phyloP scores from a whole-genome alignment of 345 rosid genomes.

The Erysimum cheiranthoides region DNA sequence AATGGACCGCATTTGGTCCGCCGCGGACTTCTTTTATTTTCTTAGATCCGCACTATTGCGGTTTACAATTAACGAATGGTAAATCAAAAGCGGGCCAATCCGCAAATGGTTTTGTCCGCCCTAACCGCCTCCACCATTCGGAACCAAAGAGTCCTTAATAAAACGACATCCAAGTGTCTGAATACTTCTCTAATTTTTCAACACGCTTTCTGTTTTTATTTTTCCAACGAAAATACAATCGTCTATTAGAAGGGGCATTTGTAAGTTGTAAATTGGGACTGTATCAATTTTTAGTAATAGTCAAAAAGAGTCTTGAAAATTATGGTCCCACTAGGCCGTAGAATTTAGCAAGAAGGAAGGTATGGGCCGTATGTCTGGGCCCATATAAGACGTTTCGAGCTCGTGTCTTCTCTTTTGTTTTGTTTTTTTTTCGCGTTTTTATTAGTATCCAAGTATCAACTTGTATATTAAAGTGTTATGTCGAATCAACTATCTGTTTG shows the following conservation, averaged over 20 bases:
- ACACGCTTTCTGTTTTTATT: constrained; percentile 31
- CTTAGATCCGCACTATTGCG: too few species aligned
- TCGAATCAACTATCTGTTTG: constrained; percentile 14
- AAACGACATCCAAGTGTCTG: constrained; percentile 33
- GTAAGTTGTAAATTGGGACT: constrained; percentile 2
- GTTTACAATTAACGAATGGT: too few species aligned
- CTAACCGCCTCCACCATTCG: too few species aligned
- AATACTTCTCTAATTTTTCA: constrained; percentile 28
- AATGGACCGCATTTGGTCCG: too few species aligned
- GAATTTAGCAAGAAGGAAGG: constrained; percentile 9
- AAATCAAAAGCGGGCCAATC: too few species aligned
- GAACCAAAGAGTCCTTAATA: not conserved
- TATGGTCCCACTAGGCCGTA: constrained; percentile 29
- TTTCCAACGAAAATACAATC: constrained; percentile 29
- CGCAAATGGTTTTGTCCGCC: too few species aligned
- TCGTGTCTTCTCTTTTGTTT: constrained; percentile 9
- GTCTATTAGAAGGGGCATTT: not conserved
- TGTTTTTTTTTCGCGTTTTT: not conserved
- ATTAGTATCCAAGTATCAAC: not conserved
- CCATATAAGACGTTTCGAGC: constrained; percentile 26
- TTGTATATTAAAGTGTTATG: not conserved
- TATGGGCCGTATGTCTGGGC: constrained; percentile 27
- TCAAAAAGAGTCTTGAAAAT: constrained; percentile 31
- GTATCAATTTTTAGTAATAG: constrained; percentile 1
- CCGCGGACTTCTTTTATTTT: too few species aligned